Evolutionary conservation across 805 yeast species (phyloP).

Genomic region (Ogataea zsoltii): DNA sequence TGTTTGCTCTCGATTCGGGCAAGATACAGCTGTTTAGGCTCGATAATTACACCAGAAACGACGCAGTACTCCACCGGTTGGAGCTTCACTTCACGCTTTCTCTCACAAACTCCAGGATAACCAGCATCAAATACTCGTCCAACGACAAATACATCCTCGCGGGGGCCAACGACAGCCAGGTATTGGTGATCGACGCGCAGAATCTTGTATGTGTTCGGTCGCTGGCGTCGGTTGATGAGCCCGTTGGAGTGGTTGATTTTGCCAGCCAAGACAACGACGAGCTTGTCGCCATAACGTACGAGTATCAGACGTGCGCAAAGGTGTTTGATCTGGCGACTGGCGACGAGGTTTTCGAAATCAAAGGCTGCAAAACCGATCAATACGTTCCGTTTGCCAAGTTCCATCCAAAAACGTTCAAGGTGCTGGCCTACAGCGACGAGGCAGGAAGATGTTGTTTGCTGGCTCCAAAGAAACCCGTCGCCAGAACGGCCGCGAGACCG

Average conservation of each 20-base stretch:
- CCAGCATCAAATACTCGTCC: conserved; percentile 40
- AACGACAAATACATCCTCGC: conserved; percentile 40
- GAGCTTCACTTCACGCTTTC: conserved; percentile 12
- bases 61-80: conserved; percentile 24
- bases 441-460: conserved; percentile 19
- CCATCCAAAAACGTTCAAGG: conserved; percentile 18
- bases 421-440: conserved; percentile 22
- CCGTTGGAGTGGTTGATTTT: conserved; percentile 38
- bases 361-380: conserved; percentile 27
- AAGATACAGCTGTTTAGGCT: conserved; percentile 31
- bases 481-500: conserved; percentile 1
- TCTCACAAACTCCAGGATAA: conserved; percentile 39
- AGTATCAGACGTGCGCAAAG: conserved; percentile 37
- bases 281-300: conserved; percentile 42
- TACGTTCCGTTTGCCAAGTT: conserved; percentile 19
- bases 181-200: conserved; percentile 41
- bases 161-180: conserved; percentile 49
- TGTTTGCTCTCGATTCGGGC: conserved; percentile 42
- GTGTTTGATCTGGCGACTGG: conserved; percentile 35
- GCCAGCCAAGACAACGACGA: conserved; percentile 37
- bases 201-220: conserved; percentile 36
- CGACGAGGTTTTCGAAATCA: conserved; percentile 27
- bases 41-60: conserved; percentile 6
- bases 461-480: conserved; percentile 12
- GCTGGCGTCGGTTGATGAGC: conserved; percentile 41